Base-by-base conservation (phyloP, 23 red algal genomes). In the Cyanidium caldarium region DNA sequence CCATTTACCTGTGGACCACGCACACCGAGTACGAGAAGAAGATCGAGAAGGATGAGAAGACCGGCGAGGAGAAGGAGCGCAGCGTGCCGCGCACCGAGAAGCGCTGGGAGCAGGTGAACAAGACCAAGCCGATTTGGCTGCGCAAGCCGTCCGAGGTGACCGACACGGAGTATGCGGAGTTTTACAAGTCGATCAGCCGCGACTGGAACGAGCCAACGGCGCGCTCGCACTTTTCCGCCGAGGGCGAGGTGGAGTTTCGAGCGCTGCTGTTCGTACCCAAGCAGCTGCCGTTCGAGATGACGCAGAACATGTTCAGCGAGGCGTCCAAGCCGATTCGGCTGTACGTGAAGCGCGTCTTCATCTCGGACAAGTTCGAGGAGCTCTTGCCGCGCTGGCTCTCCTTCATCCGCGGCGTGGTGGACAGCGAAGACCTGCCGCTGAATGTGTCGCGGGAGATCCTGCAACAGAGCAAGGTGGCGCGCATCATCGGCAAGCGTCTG, bases 281-380 rank as follows among this genome's bases (percentile, higher is more conserved):
- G 65, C 40, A 57, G 16, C 78, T 96, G 20, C 91, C 91, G 19
- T 76, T 82, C 43, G 84, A 96, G 39, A 65, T 96, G 34, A 72
- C 76, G 36, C 91, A 96, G 76, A 86, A 88, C 69, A 96, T 96
- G 91, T 96, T 96, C 46, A 69, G 70, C 26, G 83, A 96, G 3
- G 75, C 74, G 5, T 79, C 77, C 28, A 70, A 80, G 23, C 44
- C 44, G 33, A 41, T 96, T 33, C 44, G 79, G 28, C 80, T 96
- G 15, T 96, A 96, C 68, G 91, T 96, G 12, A 84, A 88, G 81
- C 51, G 91, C 25, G 91, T 96, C n/a, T 96, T 96, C 65, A 96
- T 96, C 45, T 96, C 91, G 43, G 91, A 96, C 37, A 84, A 80
- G 42, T 96, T 96, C 61, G 82, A 86, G 28, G 84, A 96, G 46